A percentile compares a stretch with the other conserved stretches of the same genome.
Conservation (phyloP, 805 yeast species). For the Schwanniomyces sp. region DNA sequence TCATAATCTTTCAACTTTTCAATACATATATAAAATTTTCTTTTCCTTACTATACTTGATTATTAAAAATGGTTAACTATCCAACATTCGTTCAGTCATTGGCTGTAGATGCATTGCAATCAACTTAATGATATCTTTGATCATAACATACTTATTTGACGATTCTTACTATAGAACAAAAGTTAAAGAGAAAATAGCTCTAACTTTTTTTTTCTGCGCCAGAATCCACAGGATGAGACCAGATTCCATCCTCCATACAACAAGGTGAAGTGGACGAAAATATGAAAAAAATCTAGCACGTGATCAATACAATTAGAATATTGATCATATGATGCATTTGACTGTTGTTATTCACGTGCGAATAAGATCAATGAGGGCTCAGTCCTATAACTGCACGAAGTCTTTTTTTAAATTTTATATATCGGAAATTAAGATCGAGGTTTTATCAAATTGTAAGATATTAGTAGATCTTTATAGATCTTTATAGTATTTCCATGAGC, state of each 20-base stretch:
- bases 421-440: not conserved
- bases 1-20: no score
- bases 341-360: not conserved
- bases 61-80: not conserved
- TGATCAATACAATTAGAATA: not conserved
- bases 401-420: not conserved
- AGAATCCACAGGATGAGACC: not conserved
- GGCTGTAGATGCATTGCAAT: not conserved
- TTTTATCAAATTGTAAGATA: no score
- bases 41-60: no score
- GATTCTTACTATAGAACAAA: slow-evolving; percentile 23
- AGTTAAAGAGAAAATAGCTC: slow-evolving; percentile 1
- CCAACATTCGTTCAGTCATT: not conserved
- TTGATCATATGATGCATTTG: not conserved
- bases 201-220: not conserved
- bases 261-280: not conserved
- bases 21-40: no score
- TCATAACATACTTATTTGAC: slow-evolving; percentile 28
- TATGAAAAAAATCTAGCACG: not conserved
- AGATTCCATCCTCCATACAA: not conserved
- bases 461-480: no score
- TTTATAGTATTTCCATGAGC: no score
- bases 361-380: not conserved
- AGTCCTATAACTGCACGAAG: not conserved
- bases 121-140: not conserved